Base-by-base conservation (phyloP, 352 stramenopile species). In the Bremia lactucae region DNA sequence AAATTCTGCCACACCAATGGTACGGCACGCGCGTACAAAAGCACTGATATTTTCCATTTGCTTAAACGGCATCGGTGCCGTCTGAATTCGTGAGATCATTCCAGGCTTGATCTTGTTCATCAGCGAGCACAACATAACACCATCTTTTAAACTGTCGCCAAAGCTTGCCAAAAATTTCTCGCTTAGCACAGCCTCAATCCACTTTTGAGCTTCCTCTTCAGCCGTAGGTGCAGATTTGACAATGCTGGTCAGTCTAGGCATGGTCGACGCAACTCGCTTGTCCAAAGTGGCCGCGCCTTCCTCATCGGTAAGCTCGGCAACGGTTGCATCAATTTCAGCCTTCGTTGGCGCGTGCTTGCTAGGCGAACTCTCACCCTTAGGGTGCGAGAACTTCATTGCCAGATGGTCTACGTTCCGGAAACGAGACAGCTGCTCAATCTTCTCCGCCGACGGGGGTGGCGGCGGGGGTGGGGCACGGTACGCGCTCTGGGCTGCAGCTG, bases 21-120 rank as follows among this genome's bases (percentile, higher is more conserved):
- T 49, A n/a, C 83, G 70, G 39, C 78, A 93, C 2, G 73, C 80
- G 14, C 70, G 75, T 16, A 96, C 49, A 41, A 95, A 96, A 39
- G 52, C 62, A 6, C 63, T 80, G 35, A 95, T 68, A 52, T 96
- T 96, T 49, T 96, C 83, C 82, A 95, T 95, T 48, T 92, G 82
- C 65, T 89, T 92, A 59, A 95, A 94, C 4, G 75, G 73, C 62
- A 84, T 87, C 4, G 57, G 36, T 2, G 79, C 84, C 13, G 52
- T 66, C 60, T 88, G 68, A 21, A 91, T 82, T 26, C 59, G 58
- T 18, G 59, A 35, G 6, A 87, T 73, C 1, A 68, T 35, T 6
- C 66, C 64, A 8, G 79, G 72, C 29, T 77, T 62, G 42, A 91
- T 83, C 38, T 59, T 72, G 57, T 91, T 91, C 51, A 91, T 67